Percentiles rank a stretch among this genome's conserved stretches.
These are phyloP conservation scores for Scheffersomyces titani DNA, from an alignment of 1,139 yeast species.

Conservation along the genomic window DNA sequence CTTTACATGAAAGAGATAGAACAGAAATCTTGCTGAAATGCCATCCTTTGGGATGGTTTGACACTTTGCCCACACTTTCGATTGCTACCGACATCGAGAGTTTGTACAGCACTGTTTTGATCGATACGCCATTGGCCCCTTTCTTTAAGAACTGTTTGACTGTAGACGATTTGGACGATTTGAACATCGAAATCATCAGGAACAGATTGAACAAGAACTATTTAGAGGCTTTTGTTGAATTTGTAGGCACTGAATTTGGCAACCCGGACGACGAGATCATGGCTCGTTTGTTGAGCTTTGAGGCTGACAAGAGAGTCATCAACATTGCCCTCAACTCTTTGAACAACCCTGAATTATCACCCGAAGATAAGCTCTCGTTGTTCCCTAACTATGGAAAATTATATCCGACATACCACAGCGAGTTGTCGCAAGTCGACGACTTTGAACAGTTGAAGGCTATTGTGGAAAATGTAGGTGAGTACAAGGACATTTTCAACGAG, in stretches of 20 bases:
- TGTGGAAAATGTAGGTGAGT: slow-evolving; percentile 74
- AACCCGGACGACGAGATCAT: slow-evolving; percentile 82
- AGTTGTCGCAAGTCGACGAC: slow-evolving; percentile 78
- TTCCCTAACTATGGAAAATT: slow-evolving; percentile 82
- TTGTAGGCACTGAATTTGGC: slow-evolving; percentile 59
- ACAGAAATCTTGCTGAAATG: slow-evolving; percentile 84
- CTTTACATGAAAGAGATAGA: slow-evolving; percentile 91
- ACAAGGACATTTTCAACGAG: slow-evolving; percentile 69
- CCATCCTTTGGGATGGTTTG: slow-evolving; percentile 98
- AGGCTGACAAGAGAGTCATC: slow-evolving; percentile 93
- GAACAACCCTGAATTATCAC: slow-evolving; percentile 68
- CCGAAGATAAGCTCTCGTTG: slow-evolving; percentile 68
- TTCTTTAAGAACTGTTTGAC: slow-evolving; percentile 89
- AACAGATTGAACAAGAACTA: slow-evolving; percentile 91
- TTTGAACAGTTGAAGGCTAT: slow-evolving; percentile 77
- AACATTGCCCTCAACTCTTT: slow-evolving; percentile 90
- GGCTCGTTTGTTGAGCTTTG: slow-evolving; percentile 76
- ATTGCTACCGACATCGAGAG: slow-evolving; percentile 95
- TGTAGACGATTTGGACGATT: slow-evolving; percentile 93
- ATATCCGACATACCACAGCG: slow-evolving; percentile 71
- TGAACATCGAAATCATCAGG: slow-evolving; percentile 92
- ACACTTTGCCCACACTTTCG: slow-evolving; percentile 90
- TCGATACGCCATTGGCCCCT: slow-evolving; percentile 97
- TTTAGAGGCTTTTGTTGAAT: slow-evolving; percentile 79
- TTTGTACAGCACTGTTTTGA: slow-evolving; percentile 88